These are phyloP conservation scores for Russula ochroleuca DNA, from an alignment of 768 basidiomycete genomes.

Conservation along the genomic window DNA sequence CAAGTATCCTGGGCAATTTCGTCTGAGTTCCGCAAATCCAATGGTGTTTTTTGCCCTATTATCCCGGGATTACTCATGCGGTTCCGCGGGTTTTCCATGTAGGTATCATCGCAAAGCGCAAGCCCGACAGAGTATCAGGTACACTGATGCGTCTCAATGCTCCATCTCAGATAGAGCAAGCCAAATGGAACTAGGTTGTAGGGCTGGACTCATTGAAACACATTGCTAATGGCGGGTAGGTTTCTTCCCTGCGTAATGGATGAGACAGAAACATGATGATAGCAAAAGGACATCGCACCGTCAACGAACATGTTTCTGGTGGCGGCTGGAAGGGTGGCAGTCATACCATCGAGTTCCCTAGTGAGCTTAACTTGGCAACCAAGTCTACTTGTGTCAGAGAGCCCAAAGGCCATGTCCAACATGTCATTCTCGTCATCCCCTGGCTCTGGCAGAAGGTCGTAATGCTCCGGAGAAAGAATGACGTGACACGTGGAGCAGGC, in stretches of 20 bases:
- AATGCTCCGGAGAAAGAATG: conserved; percentile 74
- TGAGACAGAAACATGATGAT: conserved; percentile 7
- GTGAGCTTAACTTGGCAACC: conserved; percentile 79
- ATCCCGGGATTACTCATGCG: too few species aligned
- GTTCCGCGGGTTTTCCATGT: background rate
- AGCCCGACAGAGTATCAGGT: too few species aligned
- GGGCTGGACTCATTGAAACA: background rate
- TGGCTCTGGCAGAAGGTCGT: conserved; percentile 86
- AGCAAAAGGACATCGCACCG: conserved; percentile 43
- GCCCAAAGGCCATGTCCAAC: conserved; percentile 96
- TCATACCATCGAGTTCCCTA: conserved; percentile 78
- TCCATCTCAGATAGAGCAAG: background rate
- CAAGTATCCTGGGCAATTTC: background rate
- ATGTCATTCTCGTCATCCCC: conserved; percentile 98
- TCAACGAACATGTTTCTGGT: conserved; percentile 98
- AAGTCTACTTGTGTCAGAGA: conserved; percentile 86
- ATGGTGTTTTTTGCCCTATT: too few species aligned
- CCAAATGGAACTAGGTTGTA: background rate
- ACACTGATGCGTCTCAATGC: background rate
- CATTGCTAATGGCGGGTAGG: conserved; percentile 42
- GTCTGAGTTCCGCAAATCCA: background rate
- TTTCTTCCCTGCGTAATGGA: conserved; percentile 42
- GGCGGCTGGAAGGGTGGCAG: conserved; percentile 79
- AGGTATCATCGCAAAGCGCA: background rate
- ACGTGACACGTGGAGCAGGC: conserved; percentile 98